Evolutionary conservation across 2,329 filamentous ascomycete species (phyloP).

Genomic region (Colletotrichum lupini): DNA sequence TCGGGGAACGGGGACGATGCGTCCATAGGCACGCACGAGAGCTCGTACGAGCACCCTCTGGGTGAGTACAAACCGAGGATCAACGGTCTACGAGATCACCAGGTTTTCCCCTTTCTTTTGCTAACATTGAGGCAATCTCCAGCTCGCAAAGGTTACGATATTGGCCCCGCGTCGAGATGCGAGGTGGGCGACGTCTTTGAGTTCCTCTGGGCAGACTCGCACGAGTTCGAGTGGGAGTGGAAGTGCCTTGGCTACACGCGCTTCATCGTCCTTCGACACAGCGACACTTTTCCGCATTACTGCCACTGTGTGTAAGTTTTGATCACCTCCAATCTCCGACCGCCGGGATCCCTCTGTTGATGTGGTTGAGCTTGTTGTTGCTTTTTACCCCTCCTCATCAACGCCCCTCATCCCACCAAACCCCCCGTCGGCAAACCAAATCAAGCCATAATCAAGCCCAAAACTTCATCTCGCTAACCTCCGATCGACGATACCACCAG

Average conservation of each 20-base stretch:
- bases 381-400: not conserved
- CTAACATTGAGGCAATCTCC: constrained; percentile 15
- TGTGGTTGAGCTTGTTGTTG: not conserved
- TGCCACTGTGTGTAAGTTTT: constrained; percentile 33
- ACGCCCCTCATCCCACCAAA: not conserved
- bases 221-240: constrained; percentile 35
- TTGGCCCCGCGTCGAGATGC: constrained; percentile 29
- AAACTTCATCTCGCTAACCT: constrained; percentile 22
- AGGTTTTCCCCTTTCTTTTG: not conserved
- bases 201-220: constrained; percentile 34
- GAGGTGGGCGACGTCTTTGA: constrained; percentile 33
- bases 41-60: constrained; percentile 35
- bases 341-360: not conserved
- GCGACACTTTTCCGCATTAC: constrained; percentile 32
- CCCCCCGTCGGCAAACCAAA: not conserved
- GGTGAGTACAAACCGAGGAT: constrained; percentile 18
- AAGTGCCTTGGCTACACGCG: constrained; percentile 34
- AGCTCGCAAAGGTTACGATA: constrained; percentile 34
- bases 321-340: not conserved
- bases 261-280: constrained; percentile 33
- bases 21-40: constrained; percentile 34
- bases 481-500: not conserved
- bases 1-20: constrained; percentile 35
- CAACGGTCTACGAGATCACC: no score
- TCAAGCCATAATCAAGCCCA: not conserved